phyloP scores from a whole-genome alignment of 2,329 filamentous ascomycete species.

The Ophiocordyceps camponoti-floridani region DNA sequence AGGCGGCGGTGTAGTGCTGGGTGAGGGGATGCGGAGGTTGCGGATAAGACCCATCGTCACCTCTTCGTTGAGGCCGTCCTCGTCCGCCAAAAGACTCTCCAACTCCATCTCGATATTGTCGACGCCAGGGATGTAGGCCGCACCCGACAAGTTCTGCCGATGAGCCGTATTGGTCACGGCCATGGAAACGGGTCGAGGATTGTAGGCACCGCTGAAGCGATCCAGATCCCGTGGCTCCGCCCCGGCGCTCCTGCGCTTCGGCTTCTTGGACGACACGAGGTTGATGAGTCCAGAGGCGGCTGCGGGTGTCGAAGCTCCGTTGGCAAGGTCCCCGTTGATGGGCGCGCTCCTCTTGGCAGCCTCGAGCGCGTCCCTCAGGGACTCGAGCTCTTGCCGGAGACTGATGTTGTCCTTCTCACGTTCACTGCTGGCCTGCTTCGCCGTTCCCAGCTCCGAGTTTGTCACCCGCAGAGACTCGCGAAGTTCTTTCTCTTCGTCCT shows the following conservation, averaged over 20 bases:
- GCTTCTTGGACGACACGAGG: slow-evolving; percentile 90
- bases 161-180: slow-evolving; percentile 53
- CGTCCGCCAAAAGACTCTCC: slow-evolving; percentile 82
- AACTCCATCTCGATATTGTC: slow-evolving; percentile 93
- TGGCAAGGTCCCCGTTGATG: slow-evolving; percentile 42
- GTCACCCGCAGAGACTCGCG: slow-evolving; percentile 67
- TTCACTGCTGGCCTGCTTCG: slow-evolving; percentile 55
- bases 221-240: slow-evolving; percentile 73
- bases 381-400: slow-evolving; percentile 72
- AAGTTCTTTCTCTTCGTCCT: slow-evolving; percentile 80
- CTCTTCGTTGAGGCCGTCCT: slow-evolving; percentile 91
- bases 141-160: slow-evolving; percentile 54
- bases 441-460: slow-evolving; percentile 63
- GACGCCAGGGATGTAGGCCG: slow-evolving; percentile 60
- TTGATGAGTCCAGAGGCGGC: slow-evolving; percentile 74
- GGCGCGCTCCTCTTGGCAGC: slow-evolving; percentile 63
- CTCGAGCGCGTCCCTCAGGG: slow-evolving; percentile 85
- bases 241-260: slow-evolving; percentile 82
- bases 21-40: slow-evolving; percentile 89
- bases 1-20: slow-evolving; percentile 70
- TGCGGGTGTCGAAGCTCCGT: slow-evolving; percentile 25
- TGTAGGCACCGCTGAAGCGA: slow-evolving; percentile 82
- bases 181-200: slow-evolving; percentile 92
- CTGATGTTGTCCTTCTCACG: slow-evolving; percentile 74
- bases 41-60: slow-evolving; percentile 90